Base-by-base conservation (phyloP, 768 basidiomycete species). In the Calocera viscosa region DNA sequence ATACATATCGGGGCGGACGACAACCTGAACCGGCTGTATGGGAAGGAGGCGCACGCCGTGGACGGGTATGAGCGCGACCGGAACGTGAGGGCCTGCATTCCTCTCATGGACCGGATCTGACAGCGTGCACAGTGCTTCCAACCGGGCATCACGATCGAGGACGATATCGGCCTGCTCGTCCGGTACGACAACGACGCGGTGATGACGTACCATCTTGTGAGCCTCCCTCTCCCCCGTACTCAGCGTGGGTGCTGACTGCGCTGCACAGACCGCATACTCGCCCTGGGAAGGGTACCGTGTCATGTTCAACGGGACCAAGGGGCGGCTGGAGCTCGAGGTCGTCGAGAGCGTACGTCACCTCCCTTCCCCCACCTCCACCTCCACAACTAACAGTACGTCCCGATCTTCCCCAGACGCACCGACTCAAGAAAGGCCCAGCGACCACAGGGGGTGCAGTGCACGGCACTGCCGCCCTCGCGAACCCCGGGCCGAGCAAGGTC, bases 121-220 rank as follows among this genome's bases (percentile, higher is more conserved):
- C 14, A 39, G 10, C 17, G 22, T 7, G 38, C 10, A 1, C 63
- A 79, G 78, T 77, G 78, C 22, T 80, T 80, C 66, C 77, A 76
- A 17, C 74, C 78, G 26, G 76, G 73, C 1, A 78, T 80, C 64
- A 78, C 76, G 7, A 82, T 83, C 67, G 82, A 83, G 72, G 82
- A 83, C 68, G 82, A 82, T 69, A 81, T 82, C 78, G 75, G 78
- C 60, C 76, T 82, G 3, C 74, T 82, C 63, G 81, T 82, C 16
- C 76, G 78, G 39, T 82, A 82, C 70, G 77, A 78, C 65, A 78
- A 75, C 12, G 81, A 79, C 1, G 80, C 76, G 0, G 81, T 78
- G n/a, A 78, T 83, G 78, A 80, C 80, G 2, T 83, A 82, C 70
- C 82, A 83, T 72, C 72, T 83, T 53, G 80, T 80, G 47, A 73